Base-by-base conservation (phyloP, 2,329 filamentous ascomycete species). In the Pseudogymnoascus sp. region DNA sequence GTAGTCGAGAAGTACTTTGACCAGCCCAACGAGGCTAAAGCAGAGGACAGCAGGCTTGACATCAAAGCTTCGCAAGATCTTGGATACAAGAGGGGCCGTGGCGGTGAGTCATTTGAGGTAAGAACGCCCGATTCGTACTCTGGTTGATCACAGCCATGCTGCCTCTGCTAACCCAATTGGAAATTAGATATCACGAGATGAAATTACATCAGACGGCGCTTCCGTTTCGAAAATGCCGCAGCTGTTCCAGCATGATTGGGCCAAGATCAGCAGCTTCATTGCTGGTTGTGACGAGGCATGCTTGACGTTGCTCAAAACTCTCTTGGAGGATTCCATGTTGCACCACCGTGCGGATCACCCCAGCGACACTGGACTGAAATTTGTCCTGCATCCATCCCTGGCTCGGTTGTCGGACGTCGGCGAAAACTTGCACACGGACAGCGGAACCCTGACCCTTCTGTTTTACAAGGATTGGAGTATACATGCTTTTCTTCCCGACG, bases 371-470 rank as follows among this genome's bases (percentile, higher is more conserved):
- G 66, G 67, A 33, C 59, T 71, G 12, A 67, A 68, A 49, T 49
- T 71, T 12, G 64, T 69, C 58, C 66, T 64, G 42, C 55, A 67
- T 23, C 68, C 68, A 23, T 63, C 66, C 9, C 25, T 62, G 28
- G 63, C 58, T n/a, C 62, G 61, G 45, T 19, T 58, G 35, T 62
- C 64, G 12, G 63, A 67, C 35, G 60, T 60, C 12, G 52, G 35
- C 28, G 66, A 67, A 28, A 66, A 60, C 28, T 42, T 58, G 58
- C 69, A 70, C 61, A 70, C 68, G n/a, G 69, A 70, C 42, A 63
- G 58, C 33, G 69, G 69, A 35, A 68, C 67, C 9, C 42, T 70
- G 16, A 70, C 69, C 12, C 59, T 69, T 19, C 64, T 70, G n/a
- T 69, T 70, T 62, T 67, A 64, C 63, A 60, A 67, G 14, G 52